phyloP scores from a whole-genome alignment of 176 grass and related monocot species.

The Oryza nivara region DNA sequence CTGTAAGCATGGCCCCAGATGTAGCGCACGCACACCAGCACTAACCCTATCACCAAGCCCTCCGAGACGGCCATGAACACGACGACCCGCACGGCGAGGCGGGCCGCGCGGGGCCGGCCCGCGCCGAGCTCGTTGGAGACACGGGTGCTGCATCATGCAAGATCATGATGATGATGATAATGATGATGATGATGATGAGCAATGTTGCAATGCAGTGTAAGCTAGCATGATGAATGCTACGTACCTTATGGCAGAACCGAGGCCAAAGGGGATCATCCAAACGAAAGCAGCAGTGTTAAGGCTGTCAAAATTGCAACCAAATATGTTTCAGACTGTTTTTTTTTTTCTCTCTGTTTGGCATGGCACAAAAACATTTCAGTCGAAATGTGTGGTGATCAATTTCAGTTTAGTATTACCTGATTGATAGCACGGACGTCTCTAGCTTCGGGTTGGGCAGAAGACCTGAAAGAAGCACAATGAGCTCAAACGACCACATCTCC shows the following conservation, averaged over 20 bases:
- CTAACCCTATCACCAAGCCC: background rate
- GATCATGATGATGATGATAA: too few relatives aligned
- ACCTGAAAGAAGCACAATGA: conserved; percentile 45
- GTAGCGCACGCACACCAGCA: background rate
- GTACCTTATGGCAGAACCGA: conserved; percentile 35
- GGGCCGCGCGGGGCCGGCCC: background rate
- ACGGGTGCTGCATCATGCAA: background rate
- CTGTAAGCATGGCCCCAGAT: background rate
- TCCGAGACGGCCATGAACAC: background rate
- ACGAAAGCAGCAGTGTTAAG: conserved; percentile 40
- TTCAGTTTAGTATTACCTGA: background rate
- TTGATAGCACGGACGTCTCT: conserved; percentile 37
- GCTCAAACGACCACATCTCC: conserved; percentile 51
- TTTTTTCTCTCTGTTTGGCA: too few relatives aligned
- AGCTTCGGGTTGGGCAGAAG: conserved; percentile 46
- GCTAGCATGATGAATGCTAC: too few relatives aligned
- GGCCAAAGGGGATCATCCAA: conserved; percentile 51
- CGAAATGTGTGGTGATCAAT: too few relatives aligned
- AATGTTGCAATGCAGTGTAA: too few relatives aligned
- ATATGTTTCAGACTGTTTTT: too few relatives aligned
- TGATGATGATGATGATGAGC: too few relatives aligned
- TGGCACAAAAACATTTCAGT: too few relatives aligned
- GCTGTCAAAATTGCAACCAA: background rate
- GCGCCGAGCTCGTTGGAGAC: background rate
- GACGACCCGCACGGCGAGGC: background rate